phyloP scores from a whole-genome alignment of 805 yeast genomes.

The Kodamaea lidongshanica region DNA sequence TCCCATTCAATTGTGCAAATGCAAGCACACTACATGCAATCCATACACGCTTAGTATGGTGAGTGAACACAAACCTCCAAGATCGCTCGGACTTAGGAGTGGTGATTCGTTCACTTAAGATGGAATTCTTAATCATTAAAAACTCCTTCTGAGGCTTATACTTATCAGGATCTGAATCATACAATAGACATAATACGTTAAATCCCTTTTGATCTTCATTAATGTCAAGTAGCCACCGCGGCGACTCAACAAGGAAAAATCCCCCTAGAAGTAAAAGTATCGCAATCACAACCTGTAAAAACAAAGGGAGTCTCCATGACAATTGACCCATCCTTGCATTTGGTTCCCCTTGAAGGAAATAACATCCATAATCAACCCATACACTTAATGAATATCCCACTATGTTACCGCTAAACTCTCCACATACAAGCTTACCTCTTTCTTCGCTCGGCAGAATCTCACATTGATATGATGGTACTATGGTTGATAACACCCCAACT shows the following conservation, averaged over 20 bases:
- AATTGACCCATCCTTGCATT: slow-evolving; percentile 34
- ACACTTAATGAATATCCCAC: slow-evolving; percentile 76
- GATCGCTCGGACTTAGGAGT: slow-evolving; percentile 36
- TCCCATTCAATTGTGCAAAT: slow-evolving; percentile 47
- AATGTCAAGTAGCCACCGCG: slow-evolving; percentile 82
- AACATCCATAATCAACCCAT: slow-evolving; percentile 80
- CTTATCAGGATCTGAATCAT: slow-evolving; percentile 24
- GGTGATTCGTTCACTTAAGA: slow-evolving; percentile 30
- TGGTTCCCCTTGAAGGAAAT: slow-evolving; percentile 51
- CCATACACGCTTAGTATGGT: slow-evolving; percentile 30
- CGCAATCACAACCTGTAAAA: slow-evolving; percentile 73
- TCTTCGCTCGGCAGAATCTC: slow-evolving; percentile 85
- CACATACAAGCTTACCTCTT: slow-evolving; percentile 78
- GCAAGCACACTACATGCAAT: slow-evolving; percentile 39
- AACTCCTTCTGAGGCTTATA: slow-evolving; percentile 38
- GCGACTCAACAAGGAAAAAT: slow-evolving; percentile 75
- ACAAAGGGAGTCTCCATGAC: slow-evolving; percentile 76
- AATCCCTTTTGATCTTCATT: slow-evolving; percentile 60
- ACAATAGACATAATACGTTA: slow-evolving; percentile 30
- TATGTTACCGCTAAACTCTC: slow-evolving; percentile 83
- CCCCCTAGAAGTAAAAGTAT: slow-evolving; percentile 64
- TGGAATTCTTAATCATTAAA: slow-evolving; percentile 40
- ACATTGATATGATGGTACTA: slow-evolving; percentile 83
- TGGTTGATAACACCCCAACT: slow-evolving; percentile 75
- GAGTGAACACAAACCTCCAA: slow-evolving; percentile 37